A percentile compares a stretch with the other conserved stretches of the same genome.
phyloP scores from a whole-genome alignment of 495 filamentous ascomycete genomes.

The Aspergillus ostianus region DNA sequence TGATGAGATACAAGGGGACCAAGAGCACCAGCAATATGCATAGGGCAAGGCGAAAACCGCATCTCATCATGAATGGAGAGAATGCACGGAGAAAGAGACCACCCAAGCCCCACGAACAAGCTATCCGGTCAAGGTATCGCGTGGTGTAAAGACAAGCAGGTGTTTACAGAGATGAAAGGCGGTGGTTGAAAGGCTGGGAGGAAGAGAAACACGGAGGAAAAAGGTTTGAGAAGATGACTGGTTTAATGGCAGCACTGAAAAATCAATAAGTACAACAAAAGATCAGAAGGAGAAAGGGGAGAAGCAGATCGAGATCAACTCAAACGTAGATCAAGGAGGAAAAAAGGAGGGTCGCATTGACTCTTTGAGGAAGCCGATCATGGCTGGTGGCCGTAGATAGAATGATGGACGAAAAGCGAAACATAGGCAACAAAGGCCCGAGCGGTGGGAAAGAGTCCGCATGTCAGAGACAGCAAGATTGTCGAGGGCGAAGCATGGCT shows the following conservation, averaged over 20 bases:
- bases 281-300: background rate
- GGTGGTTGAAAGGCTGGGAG: background rate
- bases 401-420: background rate
- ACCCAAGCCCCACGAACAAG: background rate
- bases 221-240: too few relatives aligned
- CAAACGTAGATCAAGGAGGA: background rate
- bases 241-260: too few relatives aligned
- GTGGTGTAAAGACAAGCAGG: background rate
- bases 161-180: background rate
- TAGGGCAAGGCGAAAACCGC: slow-evolving; percentile 34
- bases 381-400: too few relatives aligned
- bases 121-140: background rate
- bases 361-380: background rate
- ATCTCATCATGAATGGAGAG: slow-evolving; percentile 34
- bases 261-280: too few relatives aligned
- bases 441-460: background rate
- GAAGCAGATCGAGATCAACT: background rate
- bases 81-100: background rate
- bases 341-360: background rate
- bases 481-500: background rate
- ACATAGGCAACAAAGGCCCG: background rate
- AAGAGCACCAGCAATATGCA: slow-evolving; percentile 30
- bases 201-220: too few relatives aligned
- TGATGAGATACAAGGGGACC: slow-evolving; percentile 37
- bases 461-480: background rate